A percentile compares a stretch with the other conserved stretches of the same genome.
These are phyloP conservation scores for Oehlia diaphana DNA, from an alignment of 192 early-diverging fungal genomes.

Conservation along the genomic window DNA sequence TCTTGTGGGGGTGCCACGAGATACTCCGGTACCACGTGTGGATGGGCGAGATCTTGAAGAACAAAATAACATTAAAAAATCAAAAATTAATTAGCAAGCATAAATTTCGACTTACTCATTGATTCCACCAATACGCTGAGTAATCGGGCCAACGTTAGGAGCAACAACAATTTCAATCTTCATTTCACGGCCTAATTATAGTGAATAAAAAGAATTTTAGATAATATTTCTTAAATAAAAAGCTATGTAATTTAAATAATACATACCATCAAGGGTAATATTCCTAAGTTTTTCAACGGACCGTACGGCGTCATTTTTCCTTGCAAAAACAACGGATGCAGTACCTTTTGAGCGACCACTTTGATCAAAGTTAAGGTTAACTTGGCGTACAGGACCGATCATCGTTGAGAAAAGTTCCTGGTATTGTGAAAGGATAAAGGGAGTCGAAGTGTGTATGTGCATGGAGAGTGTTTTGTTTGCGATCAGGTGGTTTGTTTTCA, in stretches of 20 bases:
- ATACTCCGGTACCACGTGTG: conserved; percentile 30
- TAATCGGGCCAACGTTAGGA: conserved; percentile 38
- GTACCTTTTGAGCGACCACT: conserved; percentile 52
- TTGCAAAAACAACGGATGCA: conserved; percentile 46
- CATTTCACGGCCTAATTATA: conserved; percentile 41
- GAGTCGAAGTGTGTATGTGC: conserved; percentile 23
- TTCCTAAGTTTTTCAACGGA: conserved; percentile 51
- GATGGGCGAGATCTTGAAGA: conserved; percentile 29
- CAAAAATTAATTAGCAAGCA: neutral
- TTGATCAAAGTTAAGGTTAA: conserved; percentile 53
- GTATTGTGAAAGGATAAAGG: conserved; percentile 16
- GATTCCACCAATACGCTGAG: conserved; percentile 32
- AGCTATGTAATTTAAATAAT: neutral
- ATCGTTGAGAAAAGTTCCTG: conserved; percentile 39
- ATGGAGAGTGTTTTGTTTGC: conserved; percentile 30
- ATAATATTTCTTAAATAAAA: neutral
- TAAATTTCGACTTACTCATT: conserved; percentile 33
- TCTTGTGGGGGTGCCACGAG: conserved; percentile 38
- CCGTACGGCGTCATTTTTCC: conserved; percentile 44
- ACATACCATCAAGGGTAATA: conserved; percentile 36
- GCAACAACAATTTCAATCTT: conserved; percentile 50
- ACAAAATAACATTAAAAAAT: neutral
- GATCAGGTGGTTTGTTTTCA: conserved; percentile 18
- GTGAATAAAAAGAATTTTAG: neutral
- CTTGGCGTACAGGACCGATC: conserved; percentile 52